Percentiles rank a stretch among this genome's conserved stretches.
Evolutionary conservation across 148 eudicot species (phyloP).

Genomic region (Fagopyrum homotropicum): DNA sequence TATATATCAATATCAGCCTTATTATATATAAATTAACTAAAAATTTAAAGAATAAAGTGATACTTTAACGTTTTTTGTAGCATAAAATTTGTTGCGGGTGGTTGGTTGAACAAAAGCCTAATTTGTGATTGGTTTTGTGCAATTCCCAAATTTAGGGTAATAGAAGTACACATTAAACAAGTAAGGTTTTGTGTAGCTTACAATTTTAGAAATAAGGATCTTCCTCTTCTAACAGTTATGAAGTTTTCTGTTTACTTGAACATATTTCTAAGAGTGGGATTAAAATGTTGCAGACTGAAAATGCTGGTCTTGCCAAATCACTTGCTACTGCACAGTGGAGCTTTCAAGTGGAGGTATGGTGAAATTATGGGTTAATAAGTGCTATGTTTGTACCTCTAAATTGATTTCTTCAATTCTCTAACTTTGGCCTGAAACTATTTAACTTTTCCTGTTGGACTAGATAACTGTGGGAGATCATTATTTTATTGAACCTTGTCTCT

Average conservation of each 20-base stretch:
- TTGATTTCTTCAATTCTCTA: not conserved
- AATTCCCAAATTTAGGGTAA: no score
- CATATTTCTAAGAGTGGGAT: not conserved
- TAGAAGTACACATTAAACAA: no score
- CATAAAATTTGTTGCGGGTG: no score
- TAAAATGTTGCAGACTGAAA: constrained; percentile 58
- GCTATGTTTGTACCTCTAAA: not conserved
- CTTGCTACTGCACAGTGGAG: constrained; percentile 77
- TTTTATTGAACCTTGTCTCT: not conserved
- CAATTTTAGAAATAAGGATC: not conserved
- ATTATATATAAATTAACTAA: no score
- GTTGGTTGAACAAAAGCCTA: no score
- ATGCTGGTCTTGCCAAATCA: constrained; percentile 85
- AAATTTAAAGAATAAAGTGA: no score
- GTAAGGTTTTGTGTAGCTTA: no score
- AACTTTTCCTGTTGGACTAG: not conserved
- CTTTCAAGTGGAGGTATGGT: constrained; percentile 83
- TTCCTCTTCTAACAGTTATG: not conserved
- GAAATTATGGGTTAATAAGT: not conserved
- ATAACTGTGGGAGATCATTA: not conserved
- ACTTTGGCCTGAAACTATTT: not conserved
- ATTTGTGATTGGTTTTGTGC: no score
- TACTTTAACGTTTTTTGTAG: no score
- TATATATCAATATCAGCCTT: no score
- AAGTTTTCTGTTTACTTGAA: not conserved